Evolutionary conservation across 2,329 filamentous ascomycete genomes (phyloP).

Genomic region (Colletotrichum limetticola): DNA sequence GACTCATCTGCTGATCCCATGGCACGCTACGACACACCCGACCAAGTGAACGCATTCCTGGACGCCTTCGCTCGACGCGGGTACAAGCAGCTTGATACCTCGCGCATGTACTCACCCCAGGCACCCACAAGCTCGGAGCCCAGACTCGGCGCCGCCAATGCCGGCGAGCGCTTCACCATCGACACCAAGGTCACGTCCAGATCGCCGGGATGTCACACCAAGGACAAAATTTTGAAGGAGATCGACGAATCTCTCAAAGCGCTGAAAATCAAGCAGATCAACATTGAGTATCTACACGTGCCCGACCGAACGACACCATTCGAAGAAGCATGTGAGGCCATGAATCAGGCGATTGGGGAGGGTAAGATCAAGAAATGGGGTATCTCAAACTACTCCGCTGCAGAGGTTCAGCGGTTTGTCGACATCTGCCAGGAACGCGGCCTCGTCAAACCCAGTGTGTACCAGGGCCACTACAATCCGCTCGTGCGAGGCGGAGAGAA

Average conservation of each 20-base stretch:
- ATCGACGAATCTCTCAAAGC: background rate
- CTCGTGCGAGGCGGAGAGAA: background rate
- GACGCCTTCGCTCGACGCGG: background rate
- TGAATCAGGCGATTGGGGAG: background rate
- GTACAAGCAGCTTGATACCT: background rate
- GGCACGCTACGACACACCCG: background rate
- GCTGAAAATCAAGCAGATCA: background rate
- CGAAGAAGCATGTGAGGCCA: background rate
- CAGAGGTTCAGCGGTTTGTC: background rate
- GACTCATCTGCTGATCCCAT: background rate
- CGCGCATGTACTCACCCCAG: background rate
- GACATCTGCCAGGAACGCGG: background rate
- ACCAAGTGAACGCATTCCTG: background rate
- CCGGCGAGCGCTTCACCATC: background rate
- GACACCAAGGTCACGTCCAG: conserved; percentile 2
- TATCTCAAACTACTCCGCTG: background rate
- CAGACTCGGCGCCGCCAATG: background rate
- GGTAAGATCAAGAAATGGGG: background rate
- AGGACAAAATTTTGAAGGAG: background rate
- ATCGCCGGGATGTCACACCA: background rate
- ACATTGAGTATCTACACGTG: background rate
- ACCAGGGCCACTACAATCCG: background rate
- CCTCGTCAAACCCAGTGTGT: background rate
- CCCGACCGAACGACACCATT: background rate
- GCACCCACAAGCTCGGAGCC: background rate